Conservation (phyloP, 768 basidiomycete species). For the Lepiota brunneoincarnata region DNA sequence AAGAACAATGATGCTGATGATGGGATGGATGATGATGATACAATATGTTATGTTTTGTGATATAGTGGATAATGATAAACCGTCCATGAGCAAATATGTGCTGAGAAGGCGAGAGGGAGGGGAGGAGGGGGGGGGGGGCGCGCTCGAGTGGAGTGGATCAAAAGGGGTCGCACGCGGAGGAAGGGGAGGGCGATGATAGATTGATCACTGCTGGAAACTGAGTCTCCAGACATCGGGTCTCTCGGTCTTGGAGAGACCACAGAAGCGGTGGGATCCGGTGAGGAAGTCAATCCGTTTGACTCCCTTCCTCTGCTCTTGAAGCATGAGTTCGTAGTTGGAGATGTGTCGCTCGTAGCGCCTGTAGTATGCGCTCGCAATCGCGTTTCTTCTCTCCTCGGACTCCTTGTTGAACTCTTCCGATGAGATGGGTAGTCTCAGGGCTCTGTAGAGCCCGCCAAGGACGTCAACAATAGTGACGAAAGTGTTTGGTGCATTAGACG, state of each 20-base stretch:
- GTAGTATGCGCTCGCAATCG: neutral
- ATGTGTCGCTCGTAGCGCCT: neutral
- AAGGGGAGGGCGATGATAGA: neutral
- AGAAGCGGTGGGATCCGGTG: neutral
- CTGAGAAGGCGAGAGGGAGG: neutral
- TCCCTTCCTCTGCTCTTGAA: neutral
- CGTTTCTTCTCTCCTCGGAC: neutral
- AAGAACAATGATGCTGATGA: no score
- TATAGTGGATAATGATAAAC: slow-evolving; percentile 5
- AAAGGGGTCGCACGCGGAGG: neutral
- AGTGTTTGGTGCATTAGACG: neutral
- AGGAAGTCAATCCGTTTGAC: slow-evolving; percentile 4
- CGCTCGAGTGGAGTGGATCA: neutral
- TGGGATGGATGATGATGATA: no score
- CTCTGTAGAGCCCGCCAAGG: slow-evolving; percentile 1
- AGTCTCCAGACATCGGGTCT: neutral
- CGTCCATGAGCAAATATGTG: neutral
- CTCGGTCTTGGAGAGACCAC: neutral
- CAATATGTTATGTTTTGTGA: neutral
- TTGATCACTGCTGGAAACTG: neutral
- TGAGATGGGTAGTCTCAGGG: neutral
- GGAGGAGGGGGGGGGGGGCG: no score
- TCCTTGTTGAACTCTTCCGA: neutral
- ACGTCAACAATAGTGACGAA: neutral
- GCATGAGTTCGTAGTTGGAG: neutral